Evolutionary conservation across 352 stramenopile species (phyloP), one percentile per base, ranked within the genome.

Genomic region (Thalassiosira ordinaria): DNA sequence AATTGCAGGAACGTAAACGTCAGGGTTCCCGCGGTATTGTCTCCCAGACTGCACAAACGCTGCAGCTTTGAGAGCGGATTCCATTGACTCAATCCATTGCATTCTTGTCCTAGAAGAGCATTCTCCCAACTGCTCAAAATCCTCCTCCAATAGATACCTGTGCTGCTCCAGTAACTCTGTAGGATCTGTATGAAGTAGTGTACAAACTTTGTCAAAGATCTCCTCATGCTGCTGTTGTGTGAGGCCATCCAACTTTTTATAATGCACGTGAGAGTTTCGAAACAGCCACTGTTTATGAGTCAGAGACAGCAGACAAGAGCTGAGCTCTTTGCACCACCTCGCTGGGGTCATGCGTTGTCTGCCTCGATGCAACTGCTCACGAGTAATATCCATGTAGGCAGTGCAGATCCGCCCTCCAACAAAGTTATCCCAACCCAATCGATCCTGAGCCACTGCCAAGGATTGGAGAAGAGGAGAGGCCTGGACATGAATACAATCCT

Each of bases 241-340:
- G 0, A 72, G 14, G 2, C 63, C 63, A 7, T 72, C 63, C 14
- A 47, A 4, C 24, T 49, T 60, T 24, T 44, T 31, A 27, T 61
- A 49, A 51, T 72, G 46, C n/a, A 61, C 29, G 8, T 49, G 27
- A 1, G 49, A 29, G 24, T 72, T 59, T 13, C 63, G 26, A 46
- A 62, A 72, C 0, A 72, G 33, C 63, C 63, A 72, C 35, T 72
- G 63, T 14, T 62, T 62, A 22, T 72, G 63, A 1, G 63, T 72
- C 1, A n/a, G n/a, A n/a, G n/a, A n/a, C n/a, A n/a, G n/a, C n/a
- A n/a, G n/a, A n/a, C n/a, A n/a, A n/a, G n/a, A n/a, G n/a, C n/a
- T n/a, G n/a, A n/a, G n/a, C n/a, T n/a, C n/a, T n/a, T n/a, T n/a
- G n/a, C n/a, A n/a, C n/a, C n/a, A n/a, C n/a, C n/a, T n/a, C n/a